Conservation (phyloP, 768 basidiomycete species). For the Lanmaoa pseudosensibilis region DNA sequence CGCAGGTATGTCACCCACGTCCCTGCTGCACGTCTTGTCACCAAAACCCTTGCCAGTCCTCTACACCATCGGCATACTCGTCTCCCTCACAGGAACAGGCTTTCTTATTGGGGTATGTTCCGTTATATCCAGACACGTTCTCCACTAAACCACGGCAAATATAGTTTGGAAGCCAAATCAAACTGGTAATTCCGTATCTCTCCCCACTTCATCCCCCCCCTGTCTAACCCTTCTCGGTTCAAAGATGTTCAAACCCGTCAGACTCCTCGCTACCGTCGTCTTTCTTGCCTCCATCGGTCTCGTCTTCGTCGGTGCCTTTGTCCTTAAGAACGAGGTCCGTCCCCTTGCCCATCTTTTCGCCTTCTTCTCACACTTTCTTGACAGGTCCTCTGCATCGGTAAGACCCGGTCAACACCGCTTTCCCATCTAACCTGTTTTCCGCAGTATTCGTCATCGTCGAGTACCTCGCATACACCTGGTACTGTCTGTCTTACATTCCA, state of each 20-base stretch:
- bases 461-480: slow-evolving; percentile 92
- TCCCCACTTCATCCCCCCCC: background rate
- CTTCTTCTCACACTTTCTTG: background rate
- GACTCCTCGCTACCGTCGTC: slow-evolving; percentile 75
- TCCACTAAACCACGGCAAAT: background rate
- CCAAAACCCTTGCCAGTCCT: slow-evolving; percentile 52
- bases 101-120: slow-evolving; percentile 85
- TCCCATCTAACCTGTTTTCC: background rate
- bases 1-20: slow-evolving; percentile 53
- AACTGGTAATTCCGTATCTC: slow-evolving; percentile 53
- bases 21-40: background rate
- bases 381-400: slow-evolving; percentile 70
- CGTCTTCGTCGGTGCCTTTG: slow-evolving; percentile 86
- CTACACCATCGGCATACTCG: slow-evolving; percentile 77
- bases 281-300: slow-evolving; percentile 78
- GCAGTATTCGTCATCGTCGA: slow-evolving; percentile 89
- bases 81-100: slow-evolving; percentile 85
- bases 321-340: slow-evolving; percentile 63
- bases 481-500: slow-evolving; percentile 84
- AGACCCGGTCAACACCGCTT: background rate
- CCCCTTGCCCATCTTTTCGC: background rate
- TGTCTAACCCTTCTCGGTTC: background rate
- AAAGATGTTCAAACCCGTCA: slow-evolving; percentile 95
- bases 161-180: slow-evolving; percentile 78
- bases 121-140: background rate